phyloP scores from a whole-genome alignment of 805 yeast genomes.

The Saccharomycopsis malanga region DNA sequence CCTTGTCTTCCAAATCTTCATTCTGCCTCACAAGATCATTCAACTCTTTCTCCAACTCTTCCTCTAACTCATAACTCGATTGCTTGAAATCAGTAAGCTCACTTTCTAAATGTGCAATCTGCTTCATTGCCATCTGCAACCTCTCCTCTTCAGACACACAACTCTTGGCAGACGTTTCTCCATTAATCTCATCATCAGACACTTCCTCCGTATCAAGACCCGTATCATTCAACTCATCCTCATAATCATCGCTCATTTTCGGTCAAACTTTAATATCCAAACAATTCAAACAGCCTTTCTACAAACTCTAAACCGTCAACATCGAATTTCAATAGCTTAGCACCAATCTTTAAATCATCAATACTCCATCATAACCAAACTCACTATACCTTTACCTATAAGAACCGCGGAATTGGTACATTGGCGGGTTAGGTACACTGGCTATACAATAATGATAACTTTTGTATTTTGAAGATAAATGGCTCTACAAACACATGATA shows the following conservation, averaged over 20 bases:
- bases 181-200: not conserved
- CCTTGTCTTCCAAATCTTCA: constrained; percentile 22
- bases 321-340: too few relatives aligned
- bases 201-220: not conserved
- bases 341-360: too few relatives aligned
- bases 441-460: too few relatives aligned
- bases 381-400: too few relatives aligned
- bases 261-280: too few relatives aligned
- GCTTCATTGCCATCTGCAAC: constrained; percentile 29
- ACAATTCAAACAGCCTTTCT: too few relatives aligned
- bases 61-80: constrained; percentile 39
- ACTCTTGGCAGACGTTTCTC: not conserved
- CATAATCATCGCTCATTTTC: not conserved
- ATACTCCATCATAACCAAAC: too few relatives aligned
- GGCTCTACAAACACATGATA: too few relatives aligned
- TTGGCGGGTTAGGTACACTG: too few relatives aligned
- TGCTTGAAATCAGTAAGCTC: constrained; percentile 38
- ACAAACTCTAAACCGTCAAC: too few relatives aligned
- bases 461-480: too few relatives aligned
- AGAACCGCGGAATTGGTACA: too few relatives aligned
- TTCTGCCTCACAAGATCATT: constrained; percentile 30
- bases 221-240: not conserved
- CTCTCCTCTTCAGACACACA: constrained; percentile 21
- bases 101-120: constrained; percentile 34
- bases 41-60: constrained; percentile 38